Evolutionary conservation across 2,329 filamentous ascomycete species (phyloP).

Genomic region (Helminthosporium solani): DNA sequence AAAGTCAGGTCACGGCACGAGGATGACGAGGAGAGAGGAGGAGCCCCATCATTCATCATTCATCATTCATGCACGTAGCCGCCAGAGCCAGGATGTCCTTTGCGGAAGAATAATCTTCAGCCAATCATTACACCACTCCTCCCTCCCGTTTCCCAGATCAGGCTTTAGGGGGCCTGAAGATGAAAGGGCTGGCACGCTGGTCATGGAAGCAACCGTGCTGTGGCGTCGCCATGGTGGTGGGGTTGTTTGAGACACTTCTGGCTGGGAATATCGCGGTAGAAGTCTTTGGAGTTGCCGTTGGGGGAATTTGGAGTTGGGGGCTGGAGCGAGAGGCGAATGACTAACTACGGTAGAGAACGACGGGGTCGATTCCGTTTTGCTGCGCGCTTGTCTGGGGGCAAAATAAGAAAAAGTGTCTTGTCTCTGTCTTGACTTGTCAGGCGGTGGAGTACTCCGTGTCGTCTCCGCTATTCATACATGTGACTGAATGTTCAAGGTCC

Average conservation of each 20-base stretch:
- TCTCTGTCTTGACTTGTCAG: no score
- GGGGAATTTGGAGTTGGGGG: neutral
- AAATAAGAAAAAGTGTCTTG: no score
- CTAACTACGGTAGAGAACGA: no score
- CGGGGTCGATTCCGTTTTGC: no score
- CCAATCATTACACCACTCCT: neutral
- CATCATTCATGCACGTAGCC: constrained; percentile 1
- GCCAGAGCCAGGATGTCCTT: neutral
- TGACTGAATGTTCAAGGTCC: no score
- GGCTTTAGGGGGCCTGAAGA: neutral
- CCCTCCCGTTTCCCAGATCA: neutral
- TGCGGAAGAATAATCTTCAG: neutral
- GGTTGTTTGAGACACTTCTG: neutral
- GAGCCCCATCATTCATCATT: no score
- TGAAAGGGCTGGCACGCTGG: neutral
- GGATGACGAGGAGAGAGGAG: no score
- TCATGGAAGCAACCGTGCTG: neutral
- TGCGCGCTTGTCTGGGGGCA: no score
- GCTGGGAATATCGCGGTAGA: neutral
- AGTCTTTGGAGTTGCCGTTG: neutral
- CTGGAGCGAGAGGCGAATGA: no score
- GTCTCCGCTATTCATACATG: no score
- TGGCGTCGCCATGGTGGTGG: neutral
- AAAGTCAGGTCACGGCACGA: no score
- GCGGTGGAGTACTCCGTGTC: no score